Conservation (phyloP, 352 stramenopile species). For the Phytophthora fragariaefolia region DNA sequence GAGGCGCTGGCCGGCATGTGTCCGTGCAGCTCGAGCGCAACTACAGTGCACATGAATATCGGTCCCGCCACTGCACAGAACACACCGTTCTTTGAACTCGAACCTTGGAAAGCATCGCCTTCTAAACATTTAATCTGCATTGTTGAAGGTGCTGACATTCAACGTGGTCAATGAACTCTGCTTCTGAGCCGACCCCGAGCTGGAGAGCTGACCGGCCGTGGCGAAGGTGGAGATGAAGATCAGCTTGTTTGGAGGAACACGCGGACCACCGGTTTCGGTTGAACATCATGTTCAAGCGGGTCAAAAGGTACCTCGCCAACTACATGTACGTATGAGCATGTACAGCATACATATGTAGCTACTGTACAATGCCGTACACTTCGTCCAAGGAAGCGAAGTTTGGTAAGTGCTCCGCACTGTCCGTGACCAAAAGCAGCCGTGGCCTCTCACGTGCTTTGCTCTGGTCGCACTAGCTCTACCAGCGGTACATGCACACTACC, state of each 20-base stretch:
- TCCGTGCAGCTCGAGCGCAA: neutral
- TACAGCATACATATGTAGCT: neutral
- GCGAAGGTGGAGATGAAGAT: constrained; percentile 7
- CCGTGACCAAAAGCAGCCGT: constrained; percentile 12
- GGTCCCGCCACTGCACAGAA: neutral
- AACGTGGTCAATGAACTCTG: neutral
- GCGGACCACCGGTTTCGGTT: constrained; percentile 13
- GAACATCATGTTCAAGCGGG: constrained; percentile 30
- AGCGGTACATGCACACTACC: too few relatives aligned
- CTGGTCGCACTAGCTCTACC: constrained; percentile 28
- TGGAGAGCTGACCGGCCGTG: too few relatives aligned
- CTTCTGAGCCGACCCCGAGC: too few relatives aligned
- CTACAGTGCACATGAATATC: too few relatives aligned
- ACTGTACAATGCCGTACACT: too few relatives aligned
- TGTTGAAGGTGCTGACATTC: neutral
- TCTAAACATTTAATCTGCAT: neutral
- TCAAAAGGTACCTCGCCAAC: neutral
- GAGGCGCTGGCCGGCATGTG: neutral
- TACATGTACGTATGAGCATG: neutral
- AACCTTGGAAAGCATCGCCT: neutral
- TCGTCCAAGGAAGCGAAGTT: neutral
- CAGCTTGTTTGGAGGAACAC: constrained; percentile 8
- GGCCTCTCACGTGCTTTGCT: constrained; percentile 28
- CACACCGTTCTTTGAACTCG: neutral
- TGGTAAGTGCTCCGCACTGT: constrained; percentile 11